Conservation (phyloP, 495 filamentous ascomycete genomes). For the Hyaloscypha hepaticicola region DNA sequence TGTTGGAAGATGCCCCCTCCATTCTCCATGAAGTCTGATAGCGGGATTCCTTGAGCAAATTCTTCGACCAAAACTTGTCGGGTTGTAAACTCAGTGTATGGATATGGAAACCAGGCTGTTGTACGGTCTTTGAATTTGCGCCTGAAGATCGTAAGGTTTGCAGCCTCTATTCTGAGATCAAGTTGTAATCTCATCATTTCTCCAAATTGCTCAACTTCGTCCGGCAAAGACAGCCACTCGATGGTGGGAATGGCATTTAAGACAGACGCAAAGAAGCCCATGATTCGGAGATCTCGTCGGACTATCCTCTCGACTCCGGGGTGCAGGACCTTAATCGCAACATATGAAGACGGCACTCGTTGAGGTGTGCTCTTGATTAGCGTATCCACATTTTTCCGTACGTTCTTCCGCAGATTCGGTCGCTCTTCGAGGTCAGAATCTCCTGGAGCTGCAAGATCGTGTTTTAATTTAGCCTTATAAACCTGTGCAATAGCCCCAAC, state of each 20-base stretch:
- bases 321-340: constrained; percentile 96
- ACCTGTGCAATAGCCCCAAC: constrained; percentile 98
- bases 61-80: constrained; percentile 93
- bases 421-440: constrained; percentile 54
- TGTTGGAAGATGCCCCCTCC: constrained; percentile 91
- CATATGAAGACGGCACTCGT: constrained; percentile 85
- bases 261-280: constrained; percentile 84
- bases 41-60: constrained; percentile 89
- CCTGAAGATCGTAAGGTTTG: constrained; percentile 86
- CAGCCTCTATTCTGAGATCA: constrained; percentile 90
- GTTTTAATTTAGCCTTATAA: constrained; percentile 91
- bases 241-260: constrained; percentile 91
- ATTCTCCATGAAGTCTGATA: constrained; percentile 84
- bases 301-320: constrained; percentile 88
- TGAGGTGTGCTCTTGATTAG: constrained; percentile 83
- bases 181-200: constrained; percentile 98
- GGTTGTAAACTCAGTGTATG: constrained; percentile 87
- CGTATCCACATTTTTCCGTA: constrained; percentile 78
- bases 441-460: constrained; percentile 64
- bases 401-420: constrained; percentile 60
- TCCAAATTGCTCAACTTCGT: constrained; percentile 91
- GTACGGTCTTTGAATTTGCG: constrained; percentile 85
- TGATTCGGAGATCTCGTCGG: constrained; percentile 85
- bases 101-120: constrained; percentile 95
- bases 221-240: constrained; percentile 95